Evolutionary conservation across 2,329 filamentous ascomycete species (phyloP).

Genomic region (Colletotrichum tamarilloi): DNA sequence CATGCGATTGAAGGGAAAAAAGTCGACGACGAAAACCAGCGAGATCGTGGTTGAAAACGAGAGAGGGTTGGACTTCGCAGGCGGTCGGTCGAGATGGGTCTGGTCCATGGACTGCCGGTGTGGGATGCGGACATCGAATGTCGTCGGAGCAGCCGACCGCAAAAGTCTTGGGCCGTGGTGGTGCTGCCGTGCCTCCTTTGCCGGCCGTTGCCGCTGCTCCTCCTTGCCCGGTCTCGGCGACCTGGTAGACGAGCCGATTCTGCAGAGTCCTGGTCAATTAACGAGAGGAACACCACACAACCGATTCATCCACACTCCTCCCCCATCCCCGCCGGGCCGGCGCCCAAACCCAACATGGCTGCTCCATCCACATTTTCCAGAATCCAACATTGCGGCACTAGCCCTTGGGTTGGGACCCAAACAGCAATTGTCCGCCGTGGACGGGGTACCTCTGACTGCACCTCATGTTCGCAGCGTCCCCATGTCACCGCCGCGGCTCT

Average conservation of each 20-base stretch:
- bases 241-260: slow-evolving; percentile 15
- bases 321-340: slow-evolving; percentile 29
- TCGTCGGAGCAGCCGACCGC: slow-evolving; percentile 28
- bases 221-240: slow-evolving; percentile 30
- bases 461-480: slow-evolving; percentile 29
- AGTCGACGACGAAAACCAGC: background rate
- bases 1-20: slow-evolving; percentile 25
- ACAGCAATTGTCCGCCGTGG: slow-evolving; percentile 6
- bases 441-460: slow-evolving; percentile 31
- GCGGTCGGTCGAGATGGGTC: slow-evolving; percentile 26
- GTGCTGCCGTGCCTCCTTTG: background rate
- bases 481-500: slow-evolving; percentile 33
- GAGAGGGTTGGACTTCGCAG: background rate
- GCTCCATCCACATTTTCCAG: slow-evolving; percentile 35
- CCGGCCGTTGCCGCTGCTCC: slow-evolving; percentile 24
- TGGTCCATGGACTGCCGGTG: slow-evolving; percentile 25
- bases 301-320: slow-evolving; percentile 4
- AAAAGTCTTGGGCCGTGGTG: slow-evolving; percentile 9
- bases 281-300: background rate
- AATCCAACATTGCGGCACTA: slow-evolving; percentile 34
- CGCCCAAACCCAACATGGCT: slow-evolving; percentile 31
- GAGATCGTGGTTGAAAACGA: background rate
- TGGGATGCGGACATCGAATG: slow-evolving; percentile 27
- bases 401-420: slow-evolving; percentile 21
- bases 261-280: slow-evolving; percentile 28